Percentiles rank a stretch among this genome's conserved stretches.
Conservation (phyloP, 2,329 filamentous ascomycete genomes). For the Colletotrichum orbiculare region DNA sequence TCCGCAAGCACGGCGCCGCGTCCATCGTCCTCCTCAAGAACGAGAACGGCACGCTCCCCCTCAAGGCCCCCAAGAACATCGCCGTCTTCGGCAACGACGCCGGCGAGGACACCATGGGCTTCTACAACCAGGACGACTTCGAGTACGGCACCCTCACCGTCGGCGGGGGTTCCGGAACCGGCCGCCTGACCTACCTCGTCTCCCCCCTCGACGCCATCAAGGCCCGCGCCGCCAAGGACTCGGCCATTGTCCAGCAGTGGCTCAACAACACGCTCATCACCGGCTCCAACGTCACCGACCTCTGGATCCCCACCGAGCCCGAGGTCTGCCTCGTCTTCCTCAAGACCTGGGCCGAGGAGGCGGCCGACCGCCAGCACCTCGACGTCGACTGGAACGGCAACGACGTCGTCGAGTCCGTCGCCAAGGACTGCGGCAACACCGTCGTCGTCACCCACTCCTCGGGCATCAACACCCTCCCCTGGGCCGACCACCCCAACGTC, state of each 20-base stretch:
- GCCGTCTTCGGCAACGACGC: conserved; percentile 69
- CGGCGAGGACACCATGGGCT: conserved; percentile 73
- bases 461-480: conserved; percentile 70
- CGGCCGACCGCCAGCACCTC: conserved; percentile 65
- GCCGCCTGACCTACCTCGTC: conserved; percentile 72
- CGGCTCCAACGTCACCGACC: conserved; percentile 52
- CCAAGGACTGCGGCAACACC: conserved; percentile 53
- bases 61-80: conserved; percentile 67
- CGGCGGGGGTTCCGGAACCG: conserved; percentile 69
- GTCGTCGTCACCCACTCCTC: conserved; percentile 78
- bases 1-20: conserved; percentile 63
- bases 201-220: conserved; percentile 72
- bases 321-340: conserved; percentile 76
- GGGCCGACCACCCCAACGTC: conserved; percentile 69
- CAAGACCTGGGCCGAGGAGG: conserved; percentile 75
- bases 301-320: conserved; percentile 60
- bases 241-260: conserved; percentile 54
- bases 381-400: conserved; percentile 71
- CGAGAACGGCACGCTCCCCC: conserved; percentile 67
- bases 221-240: conserved; percentile 57
- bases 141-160: conserved; percentile 69
- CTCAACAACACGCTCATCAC: conserved; percentile 56
- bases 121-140: conserved; percentile 71
- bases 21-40: conserved; percentile 83
- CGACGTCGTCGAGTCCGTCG: conserved; percentile 48